These are phyloP conservation scores for Lentinus brumalis DNA, from an alignment of 768 basidiomycete genomes.

Conservation along the genomic window DNA sequence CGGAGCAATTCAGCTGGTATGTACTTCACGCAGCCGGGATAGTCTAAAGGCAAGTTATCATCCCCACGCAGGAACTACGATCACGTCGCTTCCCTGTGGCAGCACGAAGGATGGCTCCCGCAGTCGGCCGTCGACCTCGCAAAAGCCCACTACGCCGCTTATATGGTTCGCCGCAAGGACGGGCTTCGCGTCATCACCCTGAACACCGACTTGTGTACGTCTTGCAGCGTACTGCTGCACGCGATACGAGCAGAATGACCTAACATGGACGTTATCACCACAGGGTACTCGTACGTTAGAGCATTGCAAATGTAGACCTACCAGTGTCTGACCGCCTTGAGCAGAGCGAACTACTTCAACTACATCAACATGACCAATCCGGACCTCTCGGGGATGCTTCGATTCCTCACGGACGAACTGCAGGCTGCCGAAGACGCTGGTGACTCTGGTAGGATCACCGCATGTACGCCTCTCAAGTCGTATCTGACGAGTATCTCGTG, in stretches of 20 bases:
- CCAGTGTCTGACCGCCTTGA: neutral
- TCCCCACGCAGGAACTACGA: slow-evolving; percentile 64
- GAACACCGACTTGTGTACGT: slow-evolving; percentile 76
- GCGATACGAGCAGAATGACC: neutral
- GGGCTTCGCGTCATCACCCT: slow-evolving; percentile 73
- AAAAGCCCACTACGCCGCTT: slow-evolving; percentile 69
- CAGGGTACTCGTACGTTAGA: slow-evolving; percentile 5
- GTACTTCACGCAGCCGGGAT: slow-evolving; percentile 6
- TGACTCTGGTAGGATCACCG: slow-evolving; percentile 53
- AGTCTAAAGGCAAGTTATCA: neutral
- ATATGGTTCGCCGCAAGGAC: slow-evolving; percentile 66
- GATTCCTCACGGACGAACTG: slow-evolving; percentile 76
- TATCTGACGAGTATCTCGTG: slow-evolving; percentile 16
- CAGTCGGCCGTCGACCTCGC: slow-evolving; percentile 56
- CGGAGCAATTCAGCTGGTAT: slow-evolving; percentile 67
- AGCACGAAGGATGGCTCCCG: slow-evolving; percentile 70
- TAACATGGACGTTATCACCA: neutral
- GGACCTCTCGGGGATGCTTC: slow-evolving; percentile 74
- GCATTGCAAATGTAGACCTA: slow-evolving; percentile 35
- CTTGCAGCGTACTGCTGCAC: slow-evolving; percentile 1
- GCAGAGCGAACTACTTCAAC: slow-evolving; percentile 70
- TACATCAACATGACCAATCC: slow-evolving; percentile 73
- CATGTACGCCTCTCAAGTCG: neutral
- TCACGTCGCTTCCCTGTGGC: slow-evolving; percentile 71
- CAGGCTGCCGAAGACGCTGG: slow-evolving; percentile 78